Percentiles rank a stretch among this genome's conserved stretches.
Conservation (phyloP, 2,329 filamentous ascomycete genomes). For the Venturia aucupariae region DNA sequence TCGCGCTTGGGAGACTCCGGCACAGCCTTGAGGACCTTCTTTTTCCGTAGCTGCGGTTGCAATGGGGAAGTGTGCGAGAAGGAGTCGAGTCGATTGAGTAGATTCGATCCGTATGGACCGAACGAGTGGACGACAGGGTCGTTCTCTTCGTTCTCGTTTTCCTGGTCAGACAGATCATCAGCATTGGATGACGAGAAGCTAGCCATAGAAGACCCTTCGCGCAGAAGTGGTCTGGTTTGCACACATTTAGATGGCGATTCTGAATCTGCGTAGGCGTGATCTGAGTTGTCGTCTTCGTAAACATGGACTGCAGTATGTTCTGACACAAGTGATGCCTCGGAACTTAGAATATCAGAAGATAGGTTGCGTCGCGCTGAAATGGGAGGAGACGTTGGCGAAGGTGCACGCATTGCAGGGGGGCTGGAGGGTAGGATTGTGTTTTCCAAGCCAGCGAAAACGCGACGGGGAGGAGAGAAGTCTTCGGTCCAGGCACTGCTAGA, state of each 20-base stretch:
- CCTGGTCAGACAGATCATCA: constrained; percentile 11
- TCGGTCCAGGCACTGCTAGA: constrained; percentile 57
- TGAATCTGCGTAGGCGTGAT: constrained; percentile 18
- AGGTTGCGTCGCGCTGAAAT: constrained; percentile 39
- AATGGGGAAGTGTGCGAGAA: constrained; percentile 60
- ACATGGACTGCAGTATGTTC: constrained; percentile 26
- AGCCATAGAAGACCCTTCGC: constrained; percentile 6
- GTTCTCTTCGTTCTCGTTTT: constrained; percentile 35
- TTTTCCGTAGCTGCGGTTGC: constrained; percentile 18
- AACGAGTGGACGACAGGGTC: constrained; percentile 90
- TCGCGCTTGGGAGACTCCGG: constrained; percentile 25
- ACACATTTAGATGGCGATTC: constrained; percentile 17
- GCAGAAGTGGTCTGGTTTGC: constrained; percentile 15
- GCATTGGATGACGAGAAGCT: constrained; percentile 17
- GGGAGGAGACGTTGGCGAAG: constrained; percentile 72
- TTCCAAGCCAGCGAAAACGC: constrained; percentile 20
- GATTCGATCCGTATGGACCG: constrained; percentile 77
- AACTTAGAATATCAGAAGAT: neutral
- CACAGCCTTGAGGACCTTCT: constrained; percentile 21
- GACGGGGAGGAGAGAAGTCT: constrained; percentile 39
- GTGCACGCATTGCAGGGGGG: constrained; percentile 56
- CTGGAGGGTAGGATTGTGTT: constrained; percentile 44
- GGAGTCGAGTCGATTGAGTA: constrained; percentile 72
- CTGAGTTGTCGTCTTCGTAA: constrained; percentile 30
- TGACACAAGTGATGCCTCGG: constrained; percentile 15